These are phyloP conservation scores for Platanthera zijinensis DNA, from an alignment of 106 monocot species.

Conservation along the genomic window DNA sequence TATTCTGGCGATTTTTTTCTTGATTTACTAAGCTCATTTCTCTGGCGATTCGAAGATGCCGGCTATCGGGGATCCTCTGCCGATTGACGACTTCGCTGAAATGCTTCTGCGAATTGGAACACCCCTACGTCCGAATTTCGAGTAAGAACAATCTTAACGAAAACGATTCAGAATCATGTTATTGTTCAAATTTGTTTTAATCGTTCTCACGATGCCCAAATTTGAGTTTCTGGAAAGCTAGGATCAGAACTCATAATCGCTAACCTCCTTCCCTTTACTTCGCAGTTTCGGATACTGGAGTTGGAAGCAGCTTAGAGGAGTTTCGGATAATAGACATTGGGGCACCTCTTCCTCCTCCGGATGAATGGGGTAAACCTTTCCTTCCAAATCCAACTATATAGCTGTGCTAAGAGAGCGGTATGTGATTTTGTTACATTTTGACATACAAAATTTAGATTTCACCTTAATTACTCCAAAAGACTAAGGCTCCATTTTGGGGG, in stretches of 20 bases:
- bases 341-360: background rate
- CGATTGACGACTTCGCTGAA: conserved; percentile 46
- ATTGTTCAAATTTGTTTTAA: background rate
- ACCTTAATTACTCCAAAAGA: background rate
- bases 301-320: conserved; percentile 53
- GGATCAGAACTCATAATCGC: background rate
- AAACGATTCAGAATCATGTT: background rate
- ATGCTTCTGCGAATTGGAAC: conserved; percentile 19
- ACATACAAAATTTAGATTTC: background rate
- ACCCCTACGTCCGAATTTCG: conserved; percentile 35
- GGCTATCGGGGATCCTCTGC: conserved; percentile 44
- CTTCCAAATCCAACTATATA: background rate
- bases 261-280: background rate
- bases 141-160: conserved; percentile 19
- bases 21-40: conserved; percentile 30
- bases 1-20: background rate
- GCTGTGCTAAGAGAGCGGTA: background rate
- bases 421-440: background rate
- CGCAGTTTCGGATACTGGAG: conserved; percentile 70
- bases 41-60: conserved; percentile 54
- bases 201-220: background rate
- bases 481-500: too few species aligned
- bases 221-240: background rate
- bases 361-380: conserved; percentile 49
- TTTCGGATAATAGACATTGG: conserved; percentile 22